Base-by-base conservation (phyloP, 495 filamentous ascomycete species). In the Penicillium samsonianum region DNA sequence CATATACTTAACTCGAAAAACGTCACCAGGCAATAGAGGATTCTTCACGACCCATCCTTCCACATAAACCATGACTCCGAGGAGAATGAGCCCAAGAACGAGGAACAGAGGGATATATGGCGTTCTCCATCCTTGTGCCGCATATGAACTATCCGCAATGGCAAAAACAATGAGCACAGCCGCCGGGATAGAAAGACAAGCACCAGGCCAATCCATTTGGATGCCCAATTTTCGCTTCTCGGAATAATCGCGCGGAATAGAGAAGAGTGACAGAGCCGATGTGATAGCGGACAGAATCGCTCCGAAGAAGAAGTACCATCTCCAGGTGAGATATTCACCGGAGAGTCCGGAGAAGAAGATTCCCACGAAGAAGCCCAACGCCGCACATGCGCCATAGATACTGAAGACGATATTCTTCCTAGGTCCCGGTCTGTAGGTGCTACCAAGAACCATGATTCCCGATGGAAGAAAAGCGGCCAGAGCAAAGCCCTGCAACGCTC, bases 371-470 rank as follows among this genome's bases (percentile, higher is more conserved):
- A 96, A 95, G 0, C 91, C 91, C 1, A 92, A 59, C 0, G 87
- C 85, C 0, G 90, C 90, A 58, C 84, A 85, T 0, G 87, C 88
- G 1, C 91, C 89, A 68, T 93, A 95, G 0, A 94, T 70, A 42
- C 85, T 84, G 67, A 95, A 96, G 0, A 94, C 83, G 14, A 94
- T 60, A 63, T 96, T 96, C 73, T 96, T 96, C 11, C 91, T 77
- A 7, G 90, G 90, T 0, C 91, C 91, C 0, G 91, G 91, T 7
- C 91, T 80, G 65, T 96, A 96, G 2, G 84, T 84, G 64, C 85
- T 88, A 2, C 90, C 90, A 12, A 96, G 71, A 14, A 96, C 80
- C 80, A 90, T 90, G 12, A 96, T 79, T 12, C 88, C 82, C 3
- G 88, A 85, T 3, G 91, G 90, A 20, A 94, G 72, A 47, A 89